phyloP scores from a whole-genome alignment of 73 alveolate species.

The Symbiodinium natans region DNA sequence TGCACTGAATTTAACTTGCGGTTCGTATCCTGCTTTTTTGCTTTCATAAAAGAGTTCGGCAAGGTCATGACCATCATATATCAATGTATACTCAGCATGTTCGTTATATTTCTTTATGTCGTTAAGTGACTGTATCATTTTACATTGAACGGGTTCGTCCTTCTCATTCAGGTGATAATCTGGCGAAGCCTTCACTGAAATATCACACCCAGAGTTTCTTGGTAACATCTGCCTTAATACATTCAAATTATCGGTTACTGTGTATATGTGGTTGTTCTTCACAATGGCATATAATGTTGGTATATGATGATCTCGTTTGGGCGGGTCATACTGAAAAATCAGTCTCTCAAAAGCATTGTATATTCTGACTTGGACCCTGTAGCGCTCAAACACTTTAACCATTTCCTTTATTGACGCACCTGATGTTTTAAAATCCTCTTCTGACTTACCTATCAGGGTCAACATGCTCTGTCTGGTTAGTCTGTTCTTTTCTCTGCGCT shows the following conservation, averaged over 20 bases:
- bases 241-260: background rate
- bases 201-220: background rate
- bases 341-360: background rate
- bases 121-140: background rate
- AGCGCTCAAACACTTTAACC: background rate
- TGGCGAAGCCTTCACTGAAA: background rate
- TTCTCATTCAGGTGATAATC: conserved; percentile 25
- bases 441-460: background rate
- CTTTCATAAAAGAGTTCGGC: background rate
- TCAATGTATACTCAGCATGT: background rate
- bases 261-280: conserved; percentile 34
- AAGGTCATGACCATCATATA: background rate
- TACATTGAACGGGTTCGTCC: conserved; percentile 4
- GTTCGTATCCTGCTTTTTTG: conserved; percentile 8
- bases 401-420: conserved; percentile 16
- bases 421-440: background rate
- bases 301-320: background rate
- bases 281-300: conserved; percentile 12
- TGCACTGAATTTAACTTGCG: conserved; percentile 24
- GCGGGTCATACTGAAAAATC: background rate
- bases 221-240: background rate
- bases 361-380: background rate
- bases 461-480: background rate
- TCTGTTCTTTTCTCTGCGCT: background rate
- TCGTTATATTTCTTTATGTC: background rate